These are phyloP conservation scores for Penicillium sp. DNA, from an alignment of 2,329 filamentous ascomycete genomes.

Conservation along the genomic window DNA sequence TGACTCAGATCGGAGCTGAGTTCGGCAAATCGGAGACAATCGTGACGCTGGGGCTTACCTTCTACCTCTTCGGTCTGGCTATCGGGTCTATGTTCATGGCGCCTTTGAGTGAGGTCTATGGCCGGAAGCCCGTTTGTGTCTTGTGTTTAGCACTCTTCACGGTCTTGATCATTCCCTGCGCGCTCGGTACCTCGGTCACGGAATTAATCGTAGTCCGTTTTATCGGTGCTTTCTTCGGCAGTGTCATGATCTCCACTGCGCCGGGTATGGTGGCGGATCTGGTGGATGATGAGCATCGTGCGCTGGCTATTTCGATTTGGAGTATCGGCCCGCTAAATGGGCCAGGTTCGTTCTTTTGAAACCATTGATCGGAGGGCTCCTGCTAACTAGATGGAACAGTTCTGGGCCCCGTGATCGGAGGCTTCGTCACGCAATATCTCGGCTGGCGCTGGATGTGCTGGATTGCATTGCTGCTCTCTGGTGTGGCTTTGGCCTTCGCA, in stretches of 20 bases:
- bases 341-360: constrained; percentile 39
- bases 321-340: constrained; percentile 82
- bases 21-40: constrained; percentile 60
- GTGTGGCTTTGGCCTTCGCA: constrained; percentile 59
- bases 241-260: constrained; percentile 78
- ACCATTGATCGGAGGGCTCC: background rate
- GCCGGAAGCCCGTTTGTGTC: constrained; percentile 60
- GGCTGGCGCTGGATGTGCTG: constrained; percentile 90
- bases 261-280: constrained; percentile 83
- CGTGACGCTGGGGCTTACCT: constrained; percentile 73
- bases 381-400: constrained; percentile 25
- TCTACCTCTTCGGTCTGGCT: constrained; percentile 73
- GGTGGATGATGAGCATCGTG: constrained; percentile 73
- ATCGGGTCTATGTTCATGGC: constrained; percentile 70
- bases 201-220: constrained; percentile 71
- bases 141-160: constrained; percentile 63
- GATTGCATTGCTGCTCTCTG: constrained; percentile 71
- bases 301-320: constrained; percentile 81
- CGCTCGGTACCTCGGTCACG: constrained; percentile 64
- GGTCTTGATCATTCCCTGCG: constrained; percentile 69
- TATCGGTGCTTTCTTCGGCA: constrained; percentile 70
- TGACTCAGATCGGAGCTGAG: constrained; percentile 65
- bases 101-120: constrained; percentile 57
- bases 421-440: constrained; percentile 67
- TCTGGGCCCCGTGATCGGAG: constrained; percentile 71